Base-by-base conservation (phyloP, 2,329 filamentous ascomycete genomes). In the Beauveria australis region DNA sequence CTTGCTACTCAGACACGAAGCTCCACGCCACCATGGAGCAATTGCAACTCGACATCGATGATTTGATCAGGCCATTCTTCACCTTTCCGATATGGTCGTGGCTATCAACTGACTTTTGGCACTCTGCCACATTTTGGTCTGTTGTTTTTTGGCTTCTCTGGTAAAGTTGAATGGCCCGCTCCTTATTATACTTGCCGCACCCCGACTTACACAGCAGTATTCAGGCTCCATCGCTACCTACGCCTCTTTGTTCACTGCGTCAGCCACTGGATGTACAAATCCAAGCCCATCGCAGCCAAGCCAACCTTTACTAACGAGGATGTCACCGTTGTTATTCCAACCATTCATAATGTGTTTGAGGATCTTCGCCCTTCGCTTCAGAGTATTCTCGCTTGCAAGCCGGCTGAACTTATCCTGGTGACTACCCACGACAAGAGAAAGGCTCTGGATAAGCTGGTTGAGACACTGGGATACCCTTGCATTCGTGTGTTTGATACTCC, bases 271-370 rank as follows among this genome's bases (percentile, higher is more conserved):
- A 80, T 80, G 12, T 96, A 96, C 78, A 89, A 86, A 74, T 92
- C 92, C 28, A 89, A 92, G 64, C 89, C 89, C 47, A 88, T 93
- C 59, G 89, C 91, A 46, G 84, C 85, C 62, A 89, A 91, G 64
- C 91, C 93, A n/a, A 86, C 81, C 49, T 87, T 92, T 71, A 91
- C 86, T 30, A 83, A 86, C 40, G 78, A 89, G 67, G 91, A 97
- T 82, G 92, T 96, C 68, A 96, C 93, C 6, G 91, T 97, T 65
- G 90, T 97, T 67, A 89, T 97, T 63, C 93, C 93, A 8, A 95
- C 92, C 12, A 92, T 97, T 65, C 91, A 95, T 70, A 91, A 92
- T 63, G 87, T 86, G 64, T 91, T 93, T 63, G 87, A 92, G 67
- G 91, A 95, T 70, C 80, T 97, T 63, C 86, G 87, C 58, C 85